Conservation (phyloP, 108 stramenopile species). For the Schizochytrium sp. region DNA sequence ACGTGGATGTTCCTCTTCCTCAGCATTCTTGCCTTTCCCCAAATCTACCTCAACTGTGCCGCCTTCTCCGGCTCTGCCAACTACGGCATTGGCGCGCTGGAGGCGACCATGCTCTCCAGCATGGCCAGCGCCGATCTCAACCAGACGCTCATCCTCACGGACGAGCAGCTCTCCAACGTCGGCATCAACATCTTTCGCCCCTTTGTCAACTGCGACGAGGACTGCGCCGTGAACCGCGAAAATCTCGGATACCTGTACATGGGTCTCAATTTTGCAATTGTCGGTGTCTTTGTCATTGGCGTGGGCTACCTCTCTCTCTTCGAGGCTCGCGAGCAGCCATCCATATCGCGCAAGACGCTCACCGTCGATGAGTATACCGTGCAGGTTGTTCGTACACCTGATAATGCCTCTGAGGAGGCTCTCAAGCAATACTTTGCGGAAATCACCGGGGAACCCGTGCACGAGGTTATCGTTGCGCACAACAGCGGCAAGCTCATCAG, state of each 20-base stretch:
- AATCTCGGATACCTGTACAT: not conserved
- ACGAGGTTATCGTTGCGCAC: not conserved
- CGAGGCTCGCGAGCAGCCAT: not conserved
- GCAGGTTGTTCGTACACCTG: not conserved
- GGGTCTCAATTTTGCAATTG: not conserved
- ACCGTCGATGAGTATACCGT: constrained; percentile 13
- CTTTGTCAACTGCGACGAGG: not conserved
- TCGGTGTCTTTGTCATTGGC: not conserved
- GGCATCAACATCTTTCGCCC: not conserved
- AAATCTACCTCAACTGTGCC: not conserved
- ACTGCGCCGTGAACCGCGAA: not conserved
- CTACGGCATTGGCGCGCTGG: not conserved
- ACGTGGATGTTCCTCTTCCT: not conserved
- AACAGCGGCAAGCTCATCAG: not conserved
- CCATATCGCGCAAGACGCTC: not conserved
- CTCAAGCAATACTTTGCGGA: not conserved
- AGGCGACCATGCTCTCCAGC: constrained; percentile 9
- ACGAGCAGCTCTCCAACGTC: not conserved
- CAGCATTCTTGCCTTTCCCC: not conserved
- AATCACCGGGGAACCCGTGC: not conserved
- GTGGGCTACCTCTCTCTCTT: not conserved
- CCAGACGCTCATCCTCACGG: not conserved
- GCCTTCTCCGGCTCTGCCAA: not conserved
- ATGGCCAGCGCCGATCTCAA: not conserved
- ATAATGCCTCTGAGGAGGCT: not conserved